Evolutionary conservation across 768 basidiomycete species (phyloP).

Genomic region (Porphyrellus cyaneotinctus): DNA sequence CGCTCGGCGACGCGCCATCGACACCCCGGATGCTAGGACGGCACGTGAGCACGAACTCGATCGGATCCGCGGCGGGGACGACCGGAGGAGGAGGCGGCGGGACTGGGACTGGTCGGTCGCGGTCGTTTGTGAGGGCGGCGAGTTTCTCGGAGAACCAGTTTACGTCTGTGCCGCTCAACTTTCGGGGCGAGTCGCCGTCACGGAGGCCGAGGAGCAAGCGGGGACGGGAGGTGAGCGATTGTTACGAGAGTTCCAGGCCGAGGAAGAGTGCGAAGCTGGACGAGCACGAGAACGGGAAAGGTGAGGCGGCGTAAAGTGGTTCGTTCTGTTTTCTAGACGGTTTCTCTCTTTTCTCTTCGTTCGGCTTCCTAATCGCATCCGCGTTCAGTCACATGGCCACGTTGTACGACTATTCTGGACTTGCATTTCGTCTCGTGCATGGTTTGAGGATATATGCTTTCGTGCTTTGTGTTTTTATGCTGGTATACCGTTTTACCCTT

Average conservation of each 20-base stretch:
- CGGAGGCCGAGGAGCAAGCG: conserved; percentile 29
- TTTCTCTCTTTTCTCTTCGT: too few relatives aligned
- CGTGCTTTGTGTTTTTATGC: too few relatives aligned
- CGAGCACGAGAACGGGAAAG: neutral
- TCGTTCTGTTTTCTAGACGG: too few relatives aligned
- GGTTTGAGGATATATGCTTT: too few relatives aligned
- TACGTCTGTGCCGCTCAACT: conserved; percentile 41
- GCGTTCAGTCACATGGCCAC: too few relatives aligned
- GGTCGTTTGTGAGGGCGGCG: conserved; percentile 26
- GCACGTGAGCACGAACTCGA: conserved; percentile 11
- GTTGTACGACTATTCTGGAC: too few relatives aligned
- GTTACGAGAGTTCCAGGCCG: conserved; percentile 12
- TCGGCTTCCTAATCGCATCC: too few relatives aligned
- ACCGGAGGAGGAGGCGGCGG: neutral
- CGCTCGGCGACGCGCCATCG: conserved; percentile 1
- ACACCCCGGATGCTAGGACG: conserved; percentile 32
- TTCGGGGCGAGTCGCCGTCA: conserved; percentile 28
- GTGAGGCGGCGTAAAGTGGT: neutral
- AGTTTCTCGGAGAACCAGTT: conserved; percentile 42
- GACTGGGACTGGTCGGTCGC: neutral
- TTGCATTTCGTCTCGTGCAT: too few relatives aligned
- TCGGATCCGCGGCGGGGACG: neutral
- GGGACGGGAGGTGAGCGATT: conserved; percentile 16
- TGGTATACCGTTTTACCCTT: too few relatives aligned
- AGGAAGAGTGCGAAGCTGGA: conserved; percentile 20